Percentiles rank a stretch among this genome's conserved stretches.
Evolutionary conservation across 352 stramenopile species (phyloP).

Genomic region (Phytophthora nicotianae): DNA sequence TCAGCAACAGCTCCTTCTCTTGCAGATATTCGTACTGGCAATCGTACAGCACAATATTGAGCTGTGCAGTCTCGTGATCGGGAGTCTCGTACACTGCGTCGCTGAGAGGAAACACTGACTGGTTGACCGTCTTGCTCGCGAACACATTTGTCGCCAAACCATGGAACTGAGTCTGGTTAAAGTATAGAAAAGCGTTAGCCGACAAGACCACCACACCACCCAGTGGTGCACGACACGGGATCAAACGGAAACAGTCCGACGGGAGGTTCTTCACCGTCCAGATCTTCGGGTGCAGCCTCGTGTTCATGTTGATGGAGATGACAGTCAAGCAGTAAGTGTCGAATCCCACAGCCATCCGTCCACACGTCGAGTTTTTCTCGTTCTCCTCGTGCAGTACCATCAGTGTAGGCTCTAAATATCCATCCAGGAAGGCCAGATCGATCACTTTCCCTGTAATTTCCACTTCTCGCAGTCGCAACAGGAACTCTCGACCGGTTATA

Average conservation of each 20-base stretch:
- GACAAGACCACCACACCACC: slow-evolving; percentile 80
- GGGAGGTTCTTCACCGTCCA: slow-evolving; percentile 85
- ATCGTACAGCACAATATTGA: slow-evolving; percentile 73
- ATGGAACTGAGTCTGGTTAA: slow-evolving; percentile 89
- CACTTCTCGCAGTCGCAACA: slow-evolving; percentile 73
- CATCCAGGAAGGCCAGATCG: slow-evolving; percentile 83
- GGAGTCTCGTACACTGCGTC: slow-evolving; percentile 67
- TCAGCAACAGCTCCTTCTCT: slow-evolving; percentile 74
- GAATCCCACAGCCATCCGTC: slow-evolving; percentile 70
- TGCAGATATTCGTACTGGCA: slow-evolving; percentile 71
- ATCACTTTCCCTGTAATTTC: slow-evolving; percentile 82
- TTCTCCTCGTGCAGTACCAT: slow-evolving; percentile 90
- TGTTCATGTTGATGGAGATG: slow-evolving; percentile 89
- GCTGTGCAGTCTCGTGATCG: slow-evolving; percentile 46
- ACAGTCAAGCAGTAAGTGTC: slow-evolving; percentile 87
- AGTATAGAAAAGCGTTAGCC: slow-evolving; percentile 85
- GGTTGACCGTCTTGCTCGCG: slow-evolving; percentile 76
- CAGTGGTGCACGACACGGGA: slow-evolving; percentile 72
- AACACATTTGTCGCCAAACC: slow-evolving; percentile 76
- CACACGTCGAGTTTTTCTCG: slow-evolving; percentile 70
- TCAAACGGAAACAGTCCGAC: slow-evolving; percentile 77
- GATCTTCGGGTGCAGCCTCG: slow-evolving; percentile 85
- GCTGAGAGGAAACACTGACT: slow-evolving; percentile 67
- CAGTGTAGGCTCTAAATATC: slow-evolving; percentile 85
- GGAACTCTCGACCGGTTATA: slow-evolving; percentile 74